Evolutionary conservation across 176 grass and related monocot species (phyloP).

Genomic region (Triticum monococcum): DNA sequence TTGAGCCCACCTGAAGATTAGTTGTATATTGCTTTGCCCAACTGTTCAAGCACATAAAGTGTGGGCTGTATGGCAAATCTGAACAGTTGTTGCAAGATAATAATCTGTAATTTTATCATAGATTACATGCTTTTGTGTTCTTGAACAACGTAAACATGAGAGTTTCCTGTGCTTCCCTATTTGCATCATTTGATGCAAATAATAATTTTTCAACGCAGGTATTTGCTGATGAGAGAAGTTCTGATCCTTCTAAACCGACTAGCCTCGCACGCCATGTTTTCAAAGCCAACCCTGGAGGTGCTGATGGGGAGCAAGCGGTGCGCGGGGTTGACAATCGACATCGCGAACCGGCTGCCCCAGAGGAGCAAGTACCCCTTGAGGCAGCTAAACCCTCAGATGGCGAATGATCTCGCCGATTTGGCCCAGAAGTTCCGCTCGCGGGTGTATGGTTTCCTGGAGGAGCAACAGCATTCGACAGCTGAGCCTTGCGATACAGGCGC

Average conservation of each 20-base stretch:
- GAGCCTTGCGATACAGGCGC: neutral
- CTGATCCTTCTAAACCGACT: conserved; percentile 90
- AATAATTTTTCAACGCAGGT: conserved; percentile 34
- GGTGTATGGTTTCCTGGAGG: conserved; percentile 62
- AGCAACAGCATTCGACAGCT: conserved; percentile 33
- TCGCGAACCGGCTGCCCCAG: conserved; percentile 57
- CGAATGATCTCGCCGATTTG: conserved; percentile 59
- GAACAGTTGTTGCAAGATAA: neutral
- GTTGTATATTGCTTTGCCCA: neutral
- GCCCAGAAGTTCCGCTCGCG: conserved; percentile 57
- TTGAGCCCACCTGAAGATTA: neutral
- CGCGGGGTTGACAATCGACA: conserved; percentile 60
- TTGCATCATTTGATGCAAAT: too few relatives aligned
- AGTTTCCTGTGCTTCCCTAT: too few relatives aligned
- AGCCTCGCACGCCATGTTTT: conserved; percentile 66
- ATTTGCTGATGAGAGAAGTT: conserved; percentile 68
- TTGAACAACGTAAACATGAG: neutral
- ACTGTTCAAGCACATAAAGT: neutral
- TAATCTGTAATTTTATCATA: neutral
- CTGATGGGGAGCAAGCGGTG: conserved; percentile 51
- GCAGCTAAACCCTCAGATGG: conserved; percentile 34
- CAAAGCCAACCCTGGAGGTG: conserved; percentile 70
- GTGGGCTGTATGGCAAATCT: neutral
- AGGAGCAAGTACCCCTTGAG: conserved; percentile 19
- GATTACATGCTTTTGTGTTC: neutral